phyloP scores from a whole-genome alignment of 352 stramenopile genomes.

The Globisporangium nagaii region DNA sequence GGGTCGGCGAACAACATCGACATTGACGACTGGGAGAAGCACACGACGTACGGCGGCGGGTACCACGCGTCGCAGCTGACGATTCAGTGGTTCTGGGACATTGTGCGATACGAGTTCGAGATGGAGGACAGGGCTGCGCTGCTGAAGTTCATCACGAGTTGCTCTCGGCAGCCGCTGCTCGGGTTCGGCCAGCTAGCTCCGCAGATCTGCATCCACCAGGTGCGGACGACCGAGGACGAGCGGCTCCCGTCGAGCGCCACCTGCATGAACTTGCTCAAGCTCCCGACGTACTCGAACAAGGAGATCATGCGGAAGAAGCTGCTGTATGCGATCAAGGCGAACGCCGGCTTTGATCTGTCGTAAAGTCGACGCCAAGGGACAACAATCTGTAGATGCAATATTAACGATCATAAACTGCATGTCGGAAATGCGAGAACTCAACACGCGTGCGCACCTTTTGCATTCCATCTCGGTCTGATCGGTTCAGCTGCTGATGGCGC shows the following conservation, averaged over 20 bases:
- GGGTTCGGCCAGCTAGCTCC: conserved; percentile 93
- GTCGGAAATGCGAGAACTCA: too few relatives aligned
- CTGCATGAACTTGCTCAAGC: conserved; percentile 98
- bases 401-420: too few relatives aligned
- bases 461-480: too few relatives aligned
- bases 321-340: conserved; percentile 93
- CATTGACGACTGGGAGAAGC: conserved; percentile 90
- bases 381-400: too few relatives aligned
- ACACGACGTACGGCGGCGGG: conserved; percentile 92
- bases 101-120: conserved; percentile 68
- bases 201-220: conserved; percentile 92
- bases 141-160: conserved; percentile 96
- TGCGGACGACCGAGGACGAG: conserved; percentile 66
- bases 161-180: conserved; percentile 88
- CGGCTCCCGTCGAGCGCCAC: conserved; percentile 83
- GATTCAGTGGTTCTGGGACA: conserved; percentile 80
- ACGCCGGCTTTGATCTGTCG: conserved; percentile 96
- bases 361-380: too few relatives aligned
- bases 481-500: too few relatives aligned
- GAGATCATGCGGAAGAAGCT: conserved; percentile 94
- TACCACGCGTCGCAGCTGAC: conserved; percentile 85
- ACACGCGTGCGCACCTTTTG: too few relatives aligned
- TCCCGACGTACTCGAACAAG: conserved; percentile 95
- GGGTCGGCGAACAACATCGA: conserved; percentile 89
- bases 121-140: conserved; percentile 85